Evolutionary conservation across 805 yeast species (phyloP).

Genomic region (Ogataea kodamae): DNA sequence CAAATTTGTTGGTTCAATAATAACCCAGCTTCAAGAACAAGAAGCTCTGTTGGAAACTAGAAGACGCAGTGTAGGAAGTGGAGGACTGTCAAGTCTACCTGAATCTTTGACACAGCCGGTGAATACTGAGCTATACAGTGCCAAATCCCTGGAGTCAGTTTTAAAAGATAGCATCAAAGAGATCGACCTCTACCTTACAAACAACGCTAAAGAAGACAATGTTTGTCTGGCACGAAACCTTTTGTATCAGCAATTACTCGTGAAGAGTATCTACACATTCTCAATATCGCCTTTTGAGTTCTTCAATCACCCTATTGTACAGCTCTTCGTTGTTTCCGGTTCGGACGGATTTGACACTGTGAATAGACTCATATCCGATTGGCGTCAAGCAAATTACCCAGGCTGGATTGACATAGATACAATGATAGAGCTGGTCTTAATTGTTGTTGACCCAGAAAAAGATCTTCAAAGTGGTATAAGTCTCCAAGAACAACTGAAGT

Average conservation of each 20-base stretch:
- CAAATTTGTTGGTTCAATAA: slow-evolving; percentile 28
- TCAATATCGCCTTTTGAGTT: slow-evolving; percentile 75
- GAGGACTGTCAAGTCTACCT: slow-evolving; percentile 9
- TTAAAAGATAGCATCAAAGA: slow-evolving; percentile 22
- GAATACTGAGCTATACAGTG: slow-evolving; percentile 24
- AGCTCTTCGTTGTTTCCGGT: slow-evolving; percentile 62
- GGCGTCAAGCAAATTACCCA: slow-evolving; percentile 47
- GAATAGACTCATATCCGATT: slow-evolving; percentile 51
- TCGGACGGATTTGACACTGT: slow-evolving; percentile 53
- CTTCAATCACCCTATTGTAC: slow-evolving; percentile 80
- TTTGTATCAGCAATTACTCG: slow-evolving; percentile 55
- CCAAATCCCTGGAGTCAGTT: slow-evolving; percentile 14
- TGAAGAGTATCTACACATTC: slow-evolving; percentile 55
- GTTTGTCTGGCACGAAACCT: slow-evolving; percentile 37
- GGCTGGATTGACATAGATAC: slow-evolving; percentile 66
- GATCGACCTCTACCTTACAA: slow-evolving; percentile 17
- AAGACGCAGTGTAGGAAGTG: slow-evolving; percentile 14
- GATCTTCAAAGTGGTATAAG: slow-evolving; percentile 39
- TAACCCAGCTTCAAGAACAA: slow-evolving; percentile 25
- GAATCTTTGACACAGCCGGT: slow-evolving; percentile 11
- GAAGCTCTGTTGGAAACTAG: slow-evolving; percentile 12
- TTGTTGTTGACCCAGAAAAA: slow-evolving; percentile 45
- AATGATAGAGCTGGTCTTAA: slow-evolving; percentile 49
- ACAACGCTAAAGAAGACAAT: slow-evolving; percentile 8
- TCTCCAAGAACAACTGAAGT: slow-evolving; percentile 31